A percentile compares a stretch with the other conserved stretches of the same genome.
Evolutionary conservation across 805 yeast genomes (phyloP).

Genomic region (Candida coquimbonensis): DNA sequence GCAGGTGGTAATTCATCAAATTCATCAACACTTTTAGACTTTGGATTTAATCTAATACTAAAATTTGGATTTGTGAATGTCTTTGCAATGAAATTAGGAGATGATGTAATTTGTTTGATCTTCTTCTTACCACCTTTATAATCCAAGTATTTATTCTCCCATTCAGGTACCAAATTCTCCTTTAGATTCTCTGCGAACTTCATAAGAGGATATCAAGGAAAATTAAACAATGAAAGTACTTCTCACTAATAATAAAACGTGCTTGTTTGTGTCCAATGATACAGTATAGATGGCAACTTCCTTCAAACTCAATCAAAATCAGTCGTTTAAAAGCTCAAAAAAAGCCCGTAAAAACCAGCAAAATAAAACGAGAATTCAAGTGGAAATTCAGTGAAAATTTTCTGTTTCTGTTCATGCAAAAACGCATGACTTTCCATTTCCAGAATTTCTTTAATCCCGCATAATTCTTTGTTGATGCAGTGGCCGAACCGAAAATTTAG

Average conservation of each 20-base stretch:
- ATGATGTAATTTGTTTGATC: slow-evolving; percentile 19
- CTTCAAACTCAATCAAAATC: too few relatives aligned
- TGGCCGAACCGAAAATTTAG: not conserved
- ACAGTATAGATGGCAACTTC: too few relatives aligned
- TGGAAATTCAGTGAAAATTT: too few relatives aligned
- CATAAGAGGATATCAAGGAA: not conserved
- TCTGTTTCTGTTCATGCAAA: too few relatives aligned
- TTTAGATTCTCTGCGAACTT: slow-evolving; percentile 12
- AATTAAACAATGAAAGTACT: too few relatives aligned
- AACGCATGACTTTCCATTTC: too few relatives aligned
- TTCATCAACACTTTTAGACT: not conserved
- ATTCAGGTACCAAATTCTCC: slow-evolving; percentile 57
- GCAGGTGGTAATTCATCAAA: slow-evolving; percentile 20
- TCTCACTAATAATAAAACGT: too few relatives aligned
- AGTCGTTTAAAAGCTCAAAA: too few relatives aligned
- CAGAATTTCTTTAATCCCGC: too few relatives aligned
- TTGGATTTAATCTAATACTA: not conserved
- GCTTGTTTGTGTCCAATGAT: too few relatives aligned
- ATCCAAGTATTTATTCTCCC: slow-evolving; percentile 78
- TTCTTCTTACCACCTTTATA: slow-evolving; percentile 39
- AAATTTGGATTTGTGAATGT: slow-evolving; percentile 1
- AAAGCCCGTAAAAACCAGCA: too few relatives aligned
- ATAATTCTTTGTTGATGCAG: slow-evolving; percentile 1
- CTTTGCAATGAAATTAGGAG: slow-evolving; percentile 9
- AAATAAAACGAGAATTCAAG: too few relatives aligned